A percentile compares a stretch with the other conserved stretches of the same genome.
Conservation (phyloP, 805 yeast genomes). For the Metschnikowia lunata region DNA sequence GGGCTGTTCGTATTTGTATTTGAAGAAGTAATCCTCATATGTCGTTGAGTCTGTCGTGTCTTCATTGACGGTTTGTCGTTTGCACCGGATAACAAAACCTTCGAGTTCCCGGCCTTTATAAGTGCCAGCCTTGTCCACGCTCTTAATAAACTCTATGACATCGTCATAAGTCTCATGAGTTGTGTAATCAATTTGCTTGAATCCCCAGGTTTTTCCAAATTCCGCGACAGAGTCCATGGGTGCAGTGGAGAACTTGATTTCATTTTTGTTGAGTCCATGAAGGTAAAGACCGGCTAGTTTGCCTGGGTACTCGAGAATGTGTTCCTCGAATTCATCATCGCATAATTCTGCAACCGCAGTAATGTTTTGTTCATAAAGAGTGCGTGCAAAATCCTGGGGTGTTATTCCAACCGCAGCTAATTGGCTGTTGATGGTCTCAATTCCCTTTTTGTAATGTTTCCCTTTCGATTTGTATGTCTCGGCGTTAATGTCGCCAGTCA, state of each 20-base stretch:
- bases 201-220: constrained; percentile 69
- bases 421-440: constrained; percentile 51
- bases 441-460: constrained; percentile 78
- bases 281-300: constrained; percentile 77
- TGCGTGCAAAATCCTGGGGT: constrained; percentile 49
- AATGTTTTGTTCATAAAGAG: constrained; percentile 45
- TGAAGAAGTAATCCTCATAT: constrained; percentile 65
- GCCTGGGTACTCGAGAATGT: constrained; percentile 67
- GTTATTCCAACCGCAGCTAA: constrained; percentile 39
- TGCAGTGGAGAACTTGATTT: constrained; percentile 57
- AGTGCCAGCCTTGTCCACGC: constrained; percentile 60
- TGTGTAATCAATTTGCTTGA: constrained; percentile 52
- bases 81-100: constrained; percentile 87
- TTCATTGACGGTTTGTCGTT: constrained; percentile 14
- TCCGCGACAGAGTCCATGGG: constrained; percentile 54
- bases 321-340: constrained; percentile 92
- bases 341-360: constrained; percentile 94
- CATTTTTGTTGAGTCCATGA: constrained; percentile 81
- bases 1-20: constrained; percentile 93
- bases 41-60: neutral
- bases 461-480: constrained; percentile 19
- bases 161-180: constrained; percentile 33
- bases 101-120: constrained; percentile 74
- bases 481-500: constrained; percentile 56
- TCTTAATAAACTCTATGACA: constrained; percentile 50